Base-by-base conservation (phyloP, 2,329 filamentous ascomycete genomes). In the Sporothrix humicola region DNA sequence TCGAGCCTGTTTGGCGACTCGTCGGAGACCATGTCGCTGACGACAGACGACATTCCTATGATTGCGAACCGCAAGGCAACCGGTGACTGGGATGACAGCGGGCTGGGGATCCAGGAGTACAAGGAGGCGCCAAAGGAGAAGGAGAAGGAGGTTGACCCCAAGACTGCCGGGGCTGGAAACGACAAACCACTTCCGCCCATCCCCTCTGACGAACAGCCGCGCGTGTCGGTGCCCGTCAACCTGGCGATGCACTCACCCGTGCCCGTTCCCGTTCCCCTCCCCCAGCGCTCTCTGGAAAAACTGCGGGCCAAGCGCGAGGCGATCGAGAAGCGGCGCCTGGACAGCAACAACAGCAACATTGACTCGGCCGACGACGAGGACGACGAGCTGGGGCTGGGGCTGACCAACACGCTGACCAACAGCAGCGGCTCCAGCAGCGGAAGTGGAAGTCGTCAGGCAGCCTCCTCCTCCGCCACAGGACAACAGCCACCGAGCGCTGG, bases 301-400 rank as follows among this genome's bases (percentile, higher is more conserved):
- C 88, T 94, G 31, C 90, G 89, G 76, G 89, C 89, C 2, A 95
- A 93, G 81, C 89, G 92, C 46, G 92, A 94, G 76, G 90, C 90
- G 7, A 82, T 93, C 48, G 93, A 97, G 78, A 93, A 89, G 77
- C 88, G 90, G 61, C 88, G 89, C 17, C 83, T 90, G 52, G 93
- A 97, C 52, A 56, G 12, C 58, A 63, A 37, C 59, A 63, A 44
- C 77, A 91, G 92, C 50, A 88, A 85, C 72, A 90, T 89, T 15
- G 95, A 98, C 78, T 97, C 93, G 44, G 95, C 95, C 4, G 95
- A 98, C 78, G 95, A 98, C 77, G 95, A 98, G 82, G 95, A 98
- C 76, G 95, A 98, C 74, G 95, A 97, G 79, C 86, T 97, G 5
- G 94, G 93, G 8, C 85, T 77, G 8, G 77, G 78, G 0, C 78